phyloP scores from a whole-genome alignment of 78 protist species.

The Creolimax fragrantissima region DNA sequence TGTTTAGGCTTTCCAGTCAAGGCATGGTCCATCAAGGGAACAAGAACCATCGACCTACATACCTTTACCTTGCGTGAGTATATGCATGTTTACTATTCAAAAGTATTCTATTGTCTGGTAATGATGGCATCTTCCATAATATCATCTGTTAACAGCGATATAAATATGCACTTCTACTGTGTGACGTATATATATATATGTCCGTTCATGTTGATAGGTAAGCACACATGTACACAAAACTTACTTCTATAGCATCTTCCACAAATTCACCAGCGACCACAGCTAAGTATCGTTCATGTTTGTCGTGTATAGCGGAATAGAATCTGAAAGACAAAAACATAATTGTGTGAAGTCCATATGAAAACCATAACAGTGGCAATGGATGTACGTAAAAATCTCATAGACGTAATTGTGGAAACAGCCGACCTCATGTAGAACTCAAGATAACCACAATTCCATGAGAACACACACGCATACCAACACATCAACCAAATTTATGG shows the following conservation, averaged over 20 bases:
- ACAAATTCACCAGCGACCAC: background rate
- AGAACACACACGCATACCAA: background rate
- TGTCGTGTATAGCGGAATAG: background rate
- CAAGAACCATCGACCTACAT: too few relatives aligned
- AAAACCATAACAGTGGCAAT: background rate
- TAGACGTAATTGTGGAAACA: background rate
- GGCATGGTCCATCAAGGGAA: too few relatives aligned
- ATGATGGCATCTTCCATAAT: background rate
- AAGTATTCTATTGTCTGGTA: background rate
- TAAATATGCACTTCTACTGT: background rate
- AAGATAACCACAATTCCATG: background rate
- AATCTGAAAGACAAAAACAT: background rate
- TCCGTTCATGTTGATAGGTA: background rate
- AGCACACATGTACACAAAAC: background rate
- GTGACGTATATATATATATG: background rate
- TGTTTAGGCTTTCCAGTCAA: too few relatives aligned
- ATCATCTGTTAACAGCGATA: background rate
- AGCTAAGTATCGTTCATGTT: background rate
- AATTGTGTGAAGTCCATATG: background rate
- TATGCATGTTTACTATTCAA: background rate
- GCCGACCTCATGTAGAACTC: background rate
- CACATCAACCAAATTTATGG: background rate
- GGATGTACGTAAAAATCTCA: background rate
- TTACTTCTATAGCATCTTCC: background rate
- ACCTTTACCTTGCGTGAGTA: background rate